Conservation (phyloP, 805 yeast species). For the Lipomyces orientalis region DNA sequence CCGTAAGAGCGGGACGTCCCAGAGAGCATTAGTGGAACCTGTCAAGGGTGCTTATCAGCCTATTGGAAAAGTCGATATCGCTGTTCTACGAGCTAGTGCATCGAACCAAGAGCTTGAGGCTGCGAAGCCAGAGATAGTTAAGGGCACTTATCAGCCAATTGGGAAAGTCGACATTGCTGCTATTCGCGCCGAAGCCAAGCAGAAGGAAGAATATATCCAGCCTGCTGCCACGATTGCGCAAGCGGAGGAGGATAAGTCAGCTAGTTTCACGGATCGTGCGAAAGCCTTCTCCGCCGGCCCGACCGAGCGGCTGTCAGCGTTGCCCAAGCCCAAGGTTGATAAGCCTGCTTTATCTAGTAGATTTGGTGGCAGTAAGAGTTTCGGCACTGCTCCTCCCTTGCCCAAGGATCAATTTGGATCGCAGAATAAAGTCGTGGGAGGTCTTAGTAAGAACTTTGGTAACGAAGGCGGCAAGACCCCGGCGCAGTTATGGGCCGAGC, state of each 20-base stretch:
- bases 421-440: constrained; percentile 42
- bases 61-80: constrained; percentile 63
- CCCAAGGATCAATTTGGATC: constrained; percentile 53
- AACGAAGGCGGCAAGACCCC: constrained; percentile 84
- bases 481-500: constrained; percentile 95
- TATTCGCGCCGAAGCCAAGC: constrained; percentile 47
- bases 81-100: constrained; percentile 49
- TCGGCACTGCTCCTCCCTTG: constrained; percentile 48
- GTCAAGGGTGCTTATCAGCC: constrained; percentile 62
- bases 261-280: constrained; percentile 43
- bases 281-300: constrained; percentile 43
- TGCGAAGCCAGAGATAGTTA: constrained; percentile 42
- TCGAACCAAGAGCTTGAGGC: constrained; percentile 27
- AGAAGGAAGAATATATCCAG: constrained; percentile 18
- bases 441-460: constrained; percentile 64
- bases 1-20: constrained; percentile 40
- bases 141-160: constrained; percentile 63
- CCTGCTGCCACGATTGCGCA: constrained; percentile 27
- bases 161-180: constrained; percentile 63
- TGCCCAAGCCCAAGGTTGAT: constrained; percentile 66
- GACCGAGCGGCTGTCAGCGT: constrained; percentile 61
- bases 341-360: constrained; percentile 50
- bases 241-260: constrained; percentile 41
- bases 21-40: constrained; percentile 40
- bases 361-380: constrained; percentile 42